phyloP scores from a whole-genome alignment of 2,329 filamentous ascomycete genomes.

The Aspergillus alliaceus region DNA sequence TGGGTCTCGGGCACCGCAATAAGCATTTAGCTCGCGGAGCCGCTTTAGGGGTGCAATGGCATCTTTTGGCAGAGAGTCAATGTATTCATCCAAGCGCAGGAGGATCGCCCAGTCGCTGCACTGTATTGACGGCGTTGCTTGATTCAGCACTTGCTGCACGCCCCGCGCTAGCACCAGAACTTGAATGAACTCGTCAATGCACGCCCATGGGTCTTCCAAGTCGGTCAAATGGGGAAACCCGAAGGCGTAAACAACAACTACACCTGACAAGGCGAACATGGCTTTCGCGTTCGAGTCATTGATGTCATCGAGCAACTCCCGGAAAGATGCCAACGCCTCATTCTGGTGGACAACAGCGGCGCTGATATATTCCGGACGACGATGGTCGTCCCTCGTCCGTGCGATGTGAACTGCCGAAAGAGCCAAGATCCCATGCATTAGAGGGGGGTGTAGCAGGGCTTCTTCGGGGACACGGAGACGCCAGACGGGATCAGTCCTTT shows the following conservation, averaged over 20 bases:
- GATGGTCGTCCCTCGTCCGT: constrained; percentile 27
- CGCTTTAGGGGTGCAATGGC: constrained; percentile 18
- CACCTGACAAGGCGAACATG: constrained; percentile 39
- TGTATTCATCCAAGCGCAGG: constrained; percentile 23
- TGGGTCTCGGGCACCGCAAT: constrained; percentile 18
- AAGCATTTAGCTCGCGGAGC: constrained; percentile 29
- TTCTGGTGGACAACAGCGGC: constrained; percentile 38
- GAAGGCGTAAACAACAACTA: constrained; percentile 41
- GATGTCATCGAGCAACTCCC: constrained; percentile 31
- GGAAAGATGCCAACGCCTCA: constrained; percentile 35
- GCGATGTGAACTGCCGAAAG: constrained; percentile 36
- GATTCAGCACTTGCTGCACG: constrained; percentile 32
- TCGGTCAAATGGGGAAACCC: constrained; percentile 33
- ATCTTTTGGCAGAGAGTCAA: constrained; percentile 21
- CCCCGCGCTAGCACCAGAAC: constrained; percentile 36
- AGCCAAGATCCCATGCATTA: constrained; percentile 40
- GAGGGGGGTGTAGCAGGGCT: constrained; percentile 33
- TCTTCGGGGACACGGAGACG: constrained; percentile 32
- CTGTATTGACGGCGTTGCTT: constrained; percentile 23
- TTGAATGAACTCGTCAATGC: constrained; percentile 35
- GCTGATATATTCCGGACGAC: constrained; percentile 30
- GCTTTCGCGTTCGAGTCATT: constrained; percentile 39
- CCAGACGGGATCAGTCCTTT: constrained; percentile 35
- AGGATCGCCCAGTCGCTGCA: constrained; percentile 30
- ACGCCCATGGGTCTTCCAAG: constrained; percentile 25